phyloP scores from a whole-genome alignment of 768 basidiomycete species.

The Pleurotus pulmonarius region DNA sequence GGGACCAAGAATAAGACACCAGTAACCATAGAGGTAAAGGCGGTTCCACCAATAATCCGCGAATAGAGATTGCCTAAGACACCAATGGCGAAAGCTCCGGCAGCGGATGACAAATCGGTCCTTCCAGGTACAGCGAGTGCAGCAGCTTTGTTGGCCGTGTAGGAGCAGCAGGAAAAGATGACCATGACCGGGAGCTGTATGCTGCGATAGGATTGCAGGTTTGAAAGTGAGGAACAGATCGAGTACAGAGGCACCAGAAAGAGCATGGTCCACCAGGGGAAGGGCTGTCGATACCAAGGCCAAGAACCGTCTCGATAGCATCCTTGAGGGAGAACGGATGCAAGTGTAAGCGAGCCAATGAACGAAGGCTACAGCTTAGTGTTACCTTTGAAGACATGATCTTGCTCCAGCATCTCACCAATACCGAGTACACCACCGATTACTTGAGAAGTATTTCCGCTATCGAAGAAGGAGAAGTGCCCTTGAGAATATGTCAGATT shows the following conservation, averaged over 20 bases:
- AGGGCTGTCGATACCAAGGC: conserved; percentile 74
- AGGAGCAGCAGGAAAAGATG: conserved; percentile 70
- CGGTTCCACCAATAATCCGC: conserved; percentile 69
- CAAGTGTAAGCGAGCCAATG: conserved; percentile 15
- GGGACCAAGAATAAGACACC: conserved; percentile 90
- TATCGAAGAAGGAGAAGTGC: conserved; percentile 45
- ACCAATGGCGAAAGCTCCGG: conserved; percentile 76
- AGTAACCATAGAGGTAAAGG: conserved; percentile 90
- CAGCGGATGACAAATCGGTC: conserved; percentile 72
- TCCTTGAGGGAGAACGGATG: conserved; percentile 39
- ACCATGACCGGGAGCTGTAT: conserved; percentile 78
- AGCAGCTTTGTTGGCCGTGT: conserved; percentile 64
- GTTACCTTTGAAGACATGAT: conserved; percentile 50
- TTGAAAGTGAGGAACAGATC: conserved; percentile 68
- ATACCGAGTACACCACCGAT: conserved; percentile 45
- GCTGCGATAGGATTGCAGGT: conserved; percentile 69
- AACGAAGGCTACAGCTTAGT: background rate
- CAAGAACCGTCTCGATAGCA: conserved; percentile 72
- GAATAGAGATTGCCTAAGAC: conserved; percentile 82
- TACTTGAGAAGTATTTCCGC: conserved; percentile 31
- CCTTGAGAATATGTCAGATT: conserved; percentile 52
- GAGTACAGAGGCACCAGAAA: conserved; percentile 76
- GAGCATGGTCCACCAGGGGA: conserved; percentile 82
- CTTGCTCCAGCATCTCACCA: conserved; percentile 27
- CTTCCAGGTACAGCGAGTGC: conserved; percentile 59